Conservation (phyloP, 129 eudicot genomes). For the Flaveria trinervia region DNA sequence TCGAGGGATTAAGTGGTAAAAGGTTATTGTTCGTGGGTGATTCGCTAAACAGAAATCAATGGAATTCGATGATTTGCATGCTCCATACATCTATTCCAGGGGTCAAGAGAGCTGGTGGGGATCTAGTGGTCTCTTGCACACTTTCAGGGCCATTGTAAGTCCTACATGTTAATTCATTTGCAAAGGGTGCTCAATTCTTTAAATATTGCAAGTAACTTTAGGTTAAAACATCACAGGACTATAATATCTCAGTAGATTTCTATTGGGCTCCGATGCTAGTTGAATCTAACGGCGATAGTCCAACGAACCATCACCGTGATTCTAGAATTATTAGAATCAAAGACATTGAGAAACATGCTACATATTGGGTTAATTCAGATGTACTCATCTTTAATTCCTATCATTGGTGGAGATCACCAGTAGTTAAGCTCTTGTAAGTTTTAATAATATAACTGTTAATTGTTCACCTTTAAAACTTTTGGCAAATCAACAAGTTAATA, state of each 20-base stretch:
- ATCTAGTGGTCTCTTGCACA: slow-evolving; percentile 43
- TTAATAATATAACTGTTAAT: background rate
- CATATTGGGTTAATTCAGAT: slow-evolving; percentile 57
- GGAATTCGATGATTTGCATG: slow-evolving; percentile 74
- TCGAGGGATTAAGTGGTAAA: slow-evolving; percentile 59
- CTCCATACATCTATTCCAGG: slow-evolving; percentile 47
- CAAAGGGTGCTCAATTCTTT: slow-evolving; percentile 1
- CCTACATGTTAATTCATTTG: background rate
- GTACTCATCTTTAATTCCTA: slow-evolving; percentile 58
- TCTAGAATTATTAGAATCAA: slow-evolving; percentile 48
- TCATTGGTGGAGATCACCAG: slow-evolving; percentile 59
- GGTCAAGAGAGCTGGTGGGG: slow-evolving; percentile 36
- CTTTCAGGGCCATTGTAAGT: slow-evolving; percentile 51
- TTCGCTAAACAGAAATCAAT: slow-evolving; percentile 72
- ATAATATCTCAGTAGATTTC: slow-evolving; percentile 56
- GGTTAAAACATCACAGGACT: slow-evolving; percentile 38
- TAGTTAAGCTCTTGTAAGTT: slow-evolving; percentile 53
- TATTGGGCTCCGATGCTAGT: slow-evolving; percentile 78
- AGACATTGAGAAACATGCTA: slow-evolving; percentile 58
- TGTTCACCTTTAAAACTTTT: background rate
- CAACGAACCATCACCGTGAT: slow-evolving; percentile 42
- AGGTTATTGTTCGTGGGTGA: slow-evolving; percentile 74
- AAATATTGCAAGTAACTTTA: background rate
- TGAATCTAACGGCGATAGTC: slow-evolving; percentile 64
- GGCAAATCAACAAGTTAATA: background rate